These are phyloP conservation scores for Porcisia hertigi DNA, from an alignment of 208 protist species.

Conservation along the genomic window DNA sequence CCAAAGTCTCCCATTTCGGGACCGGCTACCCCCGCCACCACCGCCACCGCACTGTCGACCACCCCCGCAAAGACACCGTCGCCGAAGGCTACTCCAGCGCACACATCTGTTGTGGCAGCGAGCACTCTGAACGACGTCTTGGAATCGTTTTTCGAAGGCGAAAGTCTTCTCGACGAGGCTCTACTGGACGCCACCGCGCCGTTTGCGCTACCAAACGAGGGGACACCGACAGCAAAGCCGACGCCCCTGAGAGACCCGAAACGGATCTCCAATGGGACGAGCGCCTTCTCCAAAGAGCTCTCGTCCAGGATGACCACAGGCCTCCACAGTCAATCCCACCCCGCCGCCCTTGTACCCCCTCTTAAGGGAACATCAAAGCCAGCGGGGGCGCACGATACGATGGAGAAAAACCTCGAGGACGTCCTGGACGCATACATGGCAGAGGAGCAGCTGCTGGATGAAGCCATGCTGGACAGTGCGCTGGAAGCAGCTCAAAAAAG, in stretches of 20 bases:
- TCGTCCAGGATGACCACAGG: conserved; percentile 19
- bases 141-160: conserved; percentile 45
- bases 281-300: conserved; percentile 20
- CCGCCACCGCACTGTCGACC: background rate
- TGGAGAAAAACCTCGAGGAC: conserved; percentile 24
- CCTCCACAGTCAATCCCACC: conserved; percentile 5
- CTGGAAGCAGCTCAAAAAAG: conserved; percentile 15
- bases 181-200: conserved; percentile 30
- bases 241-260: background rate
- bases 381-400: background rate
- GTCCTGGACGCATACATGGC: conserved; percentile 38
- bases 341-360: background rate
- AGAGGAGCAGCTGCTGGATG: conserved; percentile 38
- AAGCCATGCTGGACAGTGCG: conserved; percentile 40
- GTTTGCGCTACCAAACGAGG: background rate
- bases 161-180: conserved; percentile 36
- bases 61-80: background rate
- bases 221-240: background rate
- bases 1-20: background rate
- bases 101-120: conserved; percentile 1
- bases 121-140: conserved; percentile 30
- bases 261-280: background rate
- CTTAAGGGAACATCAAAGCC: background rate
- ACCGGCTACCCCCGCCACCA: background rate
- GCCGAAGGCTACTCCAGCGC: background rate